Evolutionary conservation across 2,329 filamentous ascomycete genomes (phyloP).

Genomic region (Claviceps spartinae): DNA sequence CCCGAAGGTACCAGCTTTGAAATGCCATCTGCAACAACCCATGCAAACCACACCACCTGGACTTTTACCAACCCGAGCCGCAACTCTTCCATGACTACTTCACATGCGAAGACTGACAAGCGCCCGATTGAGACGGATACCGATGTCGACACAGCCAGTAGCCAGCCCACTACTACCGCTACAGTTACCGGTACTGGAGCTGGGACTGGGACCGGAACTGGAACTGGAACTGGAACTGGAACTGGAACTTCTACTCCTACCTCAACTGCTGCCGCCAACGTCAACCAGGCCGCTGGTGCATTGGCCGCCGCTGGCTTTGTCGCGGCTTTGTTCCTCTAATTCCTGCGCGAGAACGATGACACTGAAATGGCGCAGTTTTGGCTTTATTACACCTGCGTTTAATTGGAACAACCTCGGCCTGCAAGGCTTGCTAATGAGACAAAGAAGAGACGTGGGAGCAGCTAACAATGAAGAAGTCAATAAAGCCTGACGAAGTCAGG

Average conservation of each 20-base stretch:
- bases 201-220: no score
- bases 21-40: conserved; percentile 29
- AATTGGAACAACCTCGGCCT: no score
- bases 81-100: conserved; percentile 1
- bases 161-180: conserved; percentile 1
- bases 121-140: background rate
- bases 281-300: conserved; percentile 20
- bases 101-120: background rate
- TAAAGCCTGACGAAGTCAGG: no score
- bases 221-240: no score
- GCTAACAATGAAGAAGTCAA: no score
- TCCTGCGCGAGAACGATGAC: background rate
- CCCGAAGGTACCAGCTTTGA: conserved; percentile 47
- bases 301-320: conserved; percentile 25
- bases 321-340: conserved; percentile 29
- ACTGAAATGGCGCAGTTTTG: background rate
- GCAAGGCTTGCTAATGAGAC: no score
- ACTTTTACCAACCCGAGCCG: background rate
- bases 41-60: background rate
- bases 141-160: conserved; percentile 1
- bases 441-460: no score
- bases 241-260: conserved; percentile 4
- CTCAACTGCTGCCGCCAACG: conserved; percentile 15
- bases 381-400: no score
- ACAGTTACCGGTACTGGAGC: conserved; percentile 2